Conservation (phyloP, 305 asterid genomes). For the Fraxinus latifolia region DNA sequence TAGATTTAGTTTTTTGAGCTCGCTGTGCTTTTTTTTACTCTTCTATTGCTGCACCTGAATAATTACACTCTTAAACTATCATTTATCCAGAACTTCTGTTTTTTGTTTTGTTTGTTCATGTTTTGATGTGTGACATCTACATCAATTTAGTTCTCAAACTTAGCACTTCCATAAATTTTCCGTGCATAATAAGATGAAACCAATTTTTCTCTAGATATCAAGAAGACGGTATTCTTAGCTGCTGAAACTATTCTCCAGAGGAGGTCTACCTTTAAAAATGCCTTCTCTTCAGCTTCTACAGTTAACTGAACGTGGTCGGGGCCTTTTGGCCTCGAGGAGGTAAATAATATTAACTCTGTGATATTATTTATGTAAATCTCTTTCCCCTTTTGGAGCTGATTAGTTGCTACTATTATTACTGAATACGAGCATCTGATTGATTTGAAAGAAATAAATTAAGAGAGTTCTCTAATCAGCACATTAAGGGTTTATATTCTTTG, state of each 20-base stretch:
- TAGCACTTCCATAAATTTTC: constrained; percentile 13
- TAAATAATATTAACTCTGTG: constrained; percentile 27
- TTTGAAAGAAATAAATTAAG: not conserved
- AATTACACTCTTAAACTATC: not conserved
- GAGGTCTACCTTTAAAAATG: constrained; percentile 50
- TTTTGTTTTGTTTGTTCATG: not conserved
- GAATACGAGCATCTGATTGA: not conserved
- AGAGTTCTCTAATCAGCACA: not conserved
- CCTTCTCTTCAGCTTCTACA: constrained; percentile 96
- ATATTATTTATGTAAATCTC: not conserved
- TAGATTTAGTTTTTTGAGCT: constrained; percentile 8
- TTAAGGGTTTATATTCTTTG: not conserved
- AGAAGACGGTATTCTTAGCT: constrained; percentile 32
- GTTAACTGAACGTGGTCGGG: constrained; percentile 92
- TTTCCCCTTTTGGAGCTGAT: not conserved
- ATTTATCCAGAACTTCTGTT: not conserved
- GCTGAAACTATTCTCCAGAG: constrained; percentile 34
- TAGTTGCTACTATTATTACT: not conserved
- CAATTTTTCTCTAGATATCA: constrained; percentile 31
- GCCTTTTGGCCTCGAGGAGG: constrained; percentile 94
- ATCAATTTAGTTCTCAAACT: constrained; percentile 9
- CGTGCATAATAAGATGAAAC: constrained; percentile 30
- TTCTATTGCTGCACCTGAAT: constrained; percentile 1
- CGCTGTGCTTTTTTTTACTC: constrained; percentile 6
- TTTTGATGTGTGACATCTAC: not conserved